Evolutionary conservation across 192 early-diverging fungal genomes (phyloP).

Genomic region (Mortierella antarctica): DNA sequence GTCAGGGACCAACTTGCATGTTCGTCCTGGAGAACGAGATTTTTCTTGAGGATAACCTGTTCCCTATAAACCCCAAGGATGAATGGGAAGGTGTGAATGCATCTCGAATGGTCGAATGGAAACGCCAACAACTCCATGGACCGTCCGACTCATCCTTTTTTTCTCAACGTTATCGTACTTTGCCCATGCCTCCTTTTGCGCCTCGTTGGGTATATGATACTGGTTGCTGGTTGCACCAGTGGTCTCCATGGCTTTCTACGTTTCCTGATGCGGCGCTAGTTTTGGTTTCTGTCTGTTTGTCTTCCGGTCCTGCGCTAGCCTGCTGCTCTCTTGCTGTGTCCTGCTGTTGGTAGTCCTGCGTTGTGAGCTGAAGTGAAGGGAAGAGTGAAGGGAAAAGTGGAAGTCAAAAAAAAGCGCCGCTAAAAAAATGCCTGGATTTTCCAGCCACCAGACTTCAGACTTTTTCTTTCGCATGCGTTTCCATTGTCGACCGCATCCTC

Average conservation of each 20-base stretch:
- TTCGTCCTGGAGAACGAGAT: constrained; percentile 26
- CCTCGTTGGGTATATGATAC: constrained; percentile 26
- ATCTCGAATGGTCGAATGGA: not conserved
- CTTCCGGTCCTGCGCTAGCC: no score
- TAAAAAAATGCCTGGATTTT: constrained; percentile 1
- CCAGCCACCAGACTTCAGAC: not conserved
- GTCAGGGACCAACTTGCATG: constrained; percentile 32
- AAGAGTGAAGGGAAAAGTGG: not conserved
- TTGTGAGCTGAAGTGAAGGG: not conserved
- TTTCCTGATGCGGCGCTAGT: not conserved
- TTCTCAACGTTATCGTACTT: constrained; percentile 9
- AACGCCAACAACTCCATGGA: not conserved
- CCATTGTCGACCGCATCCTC: not conserved
- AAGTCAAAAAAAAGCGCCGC: not conserved
- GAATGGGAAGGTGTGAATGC: not conserved
- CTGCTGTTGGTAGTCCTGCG: not conserved
- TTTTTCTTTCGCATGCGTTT: not conserved
- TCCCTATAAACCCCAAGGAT: constrained; percentile 10
- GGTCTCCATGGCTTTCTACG: not conserved
- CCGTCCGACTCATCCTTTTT: not conserved
- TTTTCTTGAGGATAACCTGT: constrained; percentile 23
- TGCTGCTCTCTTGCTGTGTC: no score
- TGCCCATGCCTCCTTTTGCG: constrained; percentile 49
- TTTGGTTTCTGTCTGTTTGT: no score
- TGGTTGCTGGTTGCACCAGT: not conserved